Evolutionary conservation across 2,329 filamentous ascomycete species (phyloP).

Genomic region (Stagonosporopsis vannaccii): DNA sequence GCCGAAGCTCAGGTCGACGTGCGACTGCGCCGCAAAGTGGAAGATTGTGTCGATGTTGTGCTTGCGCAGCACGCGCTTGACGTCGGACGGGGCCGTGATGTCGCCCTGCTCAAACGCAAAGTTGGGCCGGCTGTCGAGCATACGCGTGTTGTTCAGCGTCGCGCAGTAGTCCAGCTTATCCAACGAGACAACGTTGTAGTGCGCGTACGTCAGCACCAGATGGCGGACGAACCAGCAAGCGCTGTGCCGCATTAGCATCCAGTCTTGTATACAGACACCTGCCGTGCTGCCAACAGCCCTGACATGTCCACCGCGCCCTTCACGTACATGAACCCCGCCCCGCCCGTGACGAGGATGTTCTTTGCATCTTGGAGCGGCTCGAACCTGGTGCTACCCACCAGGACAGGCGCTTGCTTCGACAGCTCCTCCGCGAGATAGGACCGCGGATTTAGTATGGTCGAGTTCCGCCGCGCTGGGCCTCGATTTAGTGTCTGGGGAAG

Average conservation of each 20-base stretch:
- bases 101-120: slow-evolving; percentile 84
- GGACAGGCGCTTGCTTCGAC: slow-evolving; percentile 75
- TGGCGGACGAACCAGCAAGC: slow-evolving; percentile 85
- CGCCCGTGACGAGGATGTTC: slow-evolving; percentile 85
- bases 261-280: too few species aligned
- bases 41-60: slow-evolving; percentile 80
- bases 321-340: slow-evolving; percentile 83
- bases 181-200: slow-evolving; percentile 82
- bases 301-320: background rate
- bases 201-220: slow-evolving; percentile 75
- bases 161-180: slow-evolving; percentile 87
- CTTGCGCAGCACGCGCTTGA: slow-evolving; percentile 73
- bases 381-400: slow-evolving; percentile 74
- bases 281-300: too few species aligned
- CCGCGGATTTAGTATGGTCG: slow-evolving; percentile 52
- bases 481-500: slow-evolving; percentile 18
- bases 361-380: slow-evolving; percentile 72
- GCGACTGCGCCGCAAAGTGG: slow-evolving; percentile 86
- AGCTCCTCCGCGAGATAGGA: slow-evolving; percentile 64
- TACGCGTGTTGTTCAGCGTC: slow-evolving; percentile 78
- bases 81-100: slow-evolving; percentile 73
- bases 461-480: slow-evolving; percentile 40
- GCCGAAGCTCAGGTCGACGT: slow-evolving; percentile 82
- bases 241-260: slow-evolving; percentile 54
- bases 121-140: slow-evolving; percentile 71